Percentiles rank a stretch among this genome's conserved stretches.
phyloP scores from a whole-genome alignment of 2,329 filamentous ascomycete genomes.

The Colletotrichum truncatum region DNA sequence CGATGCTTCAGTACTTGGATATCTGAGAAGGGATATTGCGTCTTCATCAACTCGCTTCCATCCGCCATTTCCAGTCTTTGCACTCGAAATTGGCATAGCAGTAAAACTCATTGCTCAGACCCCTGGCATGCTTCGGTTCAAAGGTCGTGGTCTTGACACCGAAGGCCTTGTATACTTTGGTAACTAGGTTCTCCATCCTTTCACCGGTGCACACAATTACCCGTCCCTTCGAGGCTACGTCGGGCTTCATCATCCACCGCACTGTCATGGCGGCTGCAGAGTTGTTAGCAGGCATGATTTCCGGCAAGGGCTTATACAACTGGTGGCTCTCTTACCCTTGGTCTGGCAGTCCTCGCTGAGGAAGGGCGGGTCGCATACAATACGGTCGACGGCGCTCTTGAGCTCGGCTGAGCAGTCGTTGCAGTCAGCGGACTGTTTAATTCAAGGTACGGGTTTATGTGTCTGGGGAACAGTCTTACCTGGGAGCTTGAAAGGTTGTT shows the following conservation, averaged over 20 bases:
- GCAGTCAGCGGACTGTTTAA: neutral
- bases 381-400: slow-evolving; percentile 71
- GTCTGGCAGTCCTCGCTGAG: slow-evolving; percentile 84
- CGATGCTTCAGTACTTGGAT: neutral
- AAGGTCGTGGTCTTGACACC: slow-evolving; percentile 74
- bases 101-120: slow-evolving; percentile 82
- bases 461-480: slow-evolving; percentile 41
- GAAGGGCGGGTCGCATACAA: slow-evolving; percentile 83
- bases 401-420: slow-evolving; percentile 54
- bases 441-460: neutral
- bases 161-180: slow-evolving; percentile 72
- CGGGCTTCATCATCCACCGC: slow-evolving; percentile 72
- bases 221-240: slow-evolving; percentile 33
- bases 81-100: slow-evolving; percentile 84
- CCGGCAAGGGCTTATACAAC: neutral
- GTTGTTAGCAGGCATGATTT: neutral
- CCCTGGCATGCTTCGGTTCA: slow-evolving; percentile 74
- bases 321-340: slow-evolving; percentile 70
- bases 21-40: neutral
- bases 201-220: slow-evolving; percentile 82
- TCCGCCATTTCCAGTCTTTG: slow-evolving; percentile 55
- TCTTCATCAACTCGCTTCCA: slow-evolving; percentile 26
- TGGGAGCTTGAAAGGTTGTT: slow-evolving; percentile 72
- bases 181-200: slow-evolving; percentile 73
- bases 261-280: slow-evolving; percentile 74